phyloP scores from a whole-genome alignment of 768 basidiomycete species.

The Trametopsis cervina region DNA sequence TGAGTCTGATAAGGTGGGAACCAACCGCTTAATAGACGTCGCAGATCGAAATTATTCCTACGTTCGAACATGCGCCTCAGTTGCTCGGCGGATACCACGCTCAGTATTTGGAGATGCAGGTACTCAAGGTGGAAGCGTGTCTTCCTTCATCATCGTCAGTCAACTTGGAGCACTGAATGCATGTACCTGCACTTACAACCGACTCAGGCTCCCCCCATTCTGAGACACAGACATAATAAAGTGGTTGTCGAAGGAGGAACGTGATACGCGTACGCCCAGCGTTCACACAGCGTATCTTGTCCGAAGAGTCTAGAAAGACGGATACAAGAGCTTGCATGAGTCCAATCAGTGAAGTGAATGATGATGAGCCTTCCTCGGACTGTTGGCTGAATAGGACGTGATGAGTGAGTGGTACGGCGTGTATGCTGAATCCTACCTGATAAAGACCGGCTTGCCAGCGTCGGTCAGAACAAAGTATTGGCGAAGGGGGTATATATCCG shows the following conservation, averaged over 20 bases:
- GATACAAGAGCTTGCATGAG: constrained; percentile 95
- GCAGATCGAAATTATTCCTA: constrained; percentile 86
- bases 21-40: constrained; percentile 57
- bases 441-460: constrained; percentile 97
- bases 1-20: background rate
- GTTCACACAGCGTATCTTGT: constrained; percentile 80
- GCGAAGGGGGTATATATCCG: constrained; percentile 40
- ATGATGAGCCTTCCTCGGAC: constrained; percentile 51
- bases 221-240: constrained; percentile 89
- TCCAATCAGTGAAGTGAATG: constrained; percentile 75
- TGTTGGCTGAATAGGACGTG: constrained; percentile 34
- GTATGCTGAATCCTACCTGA: constrained; percentile 45
- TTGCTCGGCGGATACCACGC: constrained; percentile 81
- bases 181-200: constrained; percentile 55
- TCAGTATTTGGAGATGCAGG: constrained; percentile 87
- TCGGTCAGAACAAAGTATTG: constrained; percentile 92
- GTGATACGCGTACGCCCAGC: constrained; percentile 78
- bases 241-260: constrained; percentile 77
- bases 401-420: constrained; percentile 1
- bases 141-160: constrained; percentile 58
- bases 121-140: constrained; percentile 92
- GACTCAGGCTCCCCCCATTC: constrained; percentile 96
- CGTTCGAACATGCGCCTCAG: constrained; percentile 81
- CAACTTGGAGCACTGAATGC: constrained; percentile 3
- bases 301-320: constrained; percentile 89